These are phyloP conservation scores for Obelidium mucronatum DNA, from an alignment of 192 early-diverging fungal genomes.

Conservation along the genomic window DNA sequence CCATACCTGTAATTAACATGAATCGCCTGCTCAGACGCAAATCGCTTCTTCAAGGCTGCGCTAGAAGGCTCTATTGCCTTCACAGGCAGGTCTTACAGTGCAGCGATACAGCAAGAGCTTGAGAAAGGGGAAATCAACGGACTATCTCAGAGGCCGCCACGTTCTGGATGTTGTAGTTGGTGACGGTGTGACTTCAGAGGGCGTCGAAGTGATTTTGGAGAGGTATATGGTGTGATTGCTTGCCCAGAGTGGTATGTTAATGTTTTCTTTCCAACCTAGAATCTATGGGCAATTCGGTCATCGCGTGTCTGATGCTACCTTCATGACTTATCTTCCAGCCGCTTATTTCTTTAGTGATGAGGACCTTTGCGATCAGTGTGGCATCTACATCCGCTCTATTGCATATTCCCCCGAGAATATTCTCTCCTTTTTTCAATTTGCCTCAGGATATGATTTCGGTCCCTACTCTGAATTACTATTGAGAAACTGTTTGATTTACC, in stretches of 20 bases:
- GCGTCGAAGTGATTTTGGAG: constrained; percentile 5
- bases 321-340: background rate
- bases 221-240: too few species aligned
- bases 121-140: background rate
- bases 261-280: too few species aligned
- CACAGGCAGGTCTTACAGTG: background rate
- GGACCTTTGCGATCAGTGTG: constrained; percentile 17
- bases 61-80: background rate
- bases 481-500: constrained; percentile 3
- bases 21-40: background rate
- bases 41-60: background rate
- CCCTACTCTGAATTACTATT: constrained; percentile 23
- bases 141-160: background rate
- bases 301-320: background rate
- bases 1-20: background rate
- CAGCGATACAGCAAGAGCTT: background rate
- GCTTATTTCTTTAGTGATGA: constrained; percentile 20
- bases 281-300: constrained; percentile 24
- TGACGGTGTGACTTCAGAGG: background rate
- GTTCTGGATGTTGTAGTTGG: background rate
- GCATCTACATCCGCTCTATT: background rate
- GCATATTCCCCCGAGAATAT: constrained; percentile 3
- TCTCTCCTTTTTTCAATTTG: constrained; percentile 1
- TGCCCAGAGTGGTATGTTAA: too few species aligned
- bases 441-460: constrained; percentile 11